These are phyloP conservation scores for Lactarius trivialis DNA, from an alignment of 768 basidiomycete genomes.

Conservation along the genomic window DNA sequence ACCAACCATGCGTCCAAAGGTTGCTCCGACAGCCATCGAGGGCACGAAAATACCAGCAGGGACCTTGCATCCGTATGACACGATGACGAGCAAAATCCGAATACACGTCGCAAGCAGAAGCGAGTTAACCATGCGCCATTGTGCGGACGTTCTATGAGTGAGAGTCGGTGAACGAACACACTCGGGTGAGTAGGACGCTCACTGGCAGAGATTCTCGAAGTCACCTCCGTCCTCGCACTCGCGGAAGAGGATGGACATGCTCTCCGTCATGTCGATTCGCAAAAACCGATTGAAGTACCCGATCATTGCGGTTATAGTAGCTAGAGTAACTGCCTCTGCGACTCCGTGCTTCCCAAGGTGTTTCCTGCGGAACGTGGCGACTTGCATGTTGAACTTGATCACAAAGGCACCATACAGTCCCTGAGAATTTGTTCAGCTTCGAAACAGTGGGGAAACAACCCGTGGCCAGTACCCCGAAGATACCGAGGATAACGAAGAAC, in stretches of 20 bases:
- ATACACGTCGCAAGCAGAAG: slow-evolving; percentile 87
- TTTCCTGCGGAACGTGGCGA: slow-evolving; percentile 90
- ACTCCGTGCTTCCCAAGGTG: slow-evolving; percentile 79
- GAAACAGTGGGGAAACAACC: background rate
- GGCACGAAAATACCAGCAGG: slow-evolving; percentile 98
- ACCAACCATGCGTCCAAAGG: slow-evolving; percentile 95
- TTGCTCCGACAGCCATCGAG: slow-evolving; percentile 97
- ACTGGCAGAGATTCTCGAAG: slow-evolving; percentile 94
- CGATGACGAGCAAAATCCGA: slow-evolving; percentile 75
- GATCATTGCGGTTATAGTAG: slow-evolving; percentile 82
- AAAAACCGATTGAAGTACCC: slow-evolving; percentile 94
- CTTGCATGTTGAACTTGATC: slow-evolving; percentile 94
- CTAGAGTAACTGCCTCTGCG: slow-evolving; percentile 82
- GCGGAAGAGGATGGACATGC: slow-evolving; percentile 88
- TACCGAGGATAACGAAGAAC: slow-evolving; percentile 89
- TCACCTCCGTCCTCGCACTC: slow-evolving; percentile 94
- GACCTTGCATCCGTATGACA: slow-evolving; percentile 95
- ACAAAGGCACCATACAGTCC: slow-evolving; percentile 96
- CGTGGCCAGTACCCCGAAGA: slow-evolving; percentile 71
- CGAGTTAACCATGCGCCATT: slow-evolving; percentile 95
- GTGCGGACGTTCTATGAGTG: slow-evolving; percentile 61
- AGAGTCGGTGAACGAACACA: slow-evolving; percentile 7
- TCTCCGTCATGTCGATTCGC: slow-evolving; percentile 96
- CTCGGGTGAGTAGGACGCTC: slow-evolving; percentile 16
- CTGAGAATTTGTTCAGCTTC: slow-evolving; percentile 35